Evolutionary conservation across 495 filamentous ascomycete genomes (phyloP), one percentile per base, ranked within the genome.

Genomic region (Neohortaea acidophila): DNA sequence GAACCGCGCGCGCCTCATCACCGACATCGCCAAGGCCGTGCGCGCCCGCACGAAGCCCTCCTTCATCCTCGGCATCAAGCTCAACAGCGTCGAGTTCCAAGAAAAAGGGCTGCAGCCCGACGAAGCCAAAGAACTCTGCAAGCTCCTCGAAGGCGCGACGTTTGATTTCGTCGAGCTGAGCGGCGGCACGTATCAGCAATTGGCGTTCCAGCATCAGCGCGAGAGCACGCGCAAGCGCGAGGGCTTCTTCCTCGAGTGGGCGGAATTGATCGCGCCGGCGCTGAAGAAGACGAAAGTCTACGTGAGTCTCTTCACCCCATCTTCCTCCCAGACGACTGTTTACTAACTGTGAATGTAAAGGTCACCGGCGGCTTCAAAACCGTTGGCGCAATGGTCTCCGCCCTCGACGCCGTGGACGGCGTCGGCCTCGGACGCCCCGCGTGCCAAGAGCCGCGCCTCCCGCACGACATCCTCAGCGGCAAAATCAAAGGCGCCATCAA

Each of bases 21-120:
- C 50, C 21, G 52, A 55, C 19, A 52, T 54, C 36, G 49, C 52
- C n/a, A 39, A 42, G 12, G 52, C 38, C 31, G 41, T 53, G 33
- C 52, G 52, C 31, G 32, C 46, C 28, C 45, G 47, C 15, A 49
- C 48, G 6, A 23, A 41, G 14, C 43, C 43, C 3, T 22, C 27
- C 11, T 79, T 79, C 59, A 65, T 75, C 25, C 47, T 81, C 22
- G 61, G 66, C 30, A 75, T 77, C 54, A 80, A 81, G 57, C 56
- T 80, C 49, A 80, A 80, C 58, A 72, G 65, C 45, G 72, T 76
- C 44, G 74, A 81, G 52, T 78, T 78, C 54, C 71, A 81, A 51
- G 60, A 67, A 12, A 55, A 62, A 12, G 75, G 74, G 9, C 69
- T 79, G 51, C 41, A 61, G 24, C 52, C 67, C 5, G 64, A 71